Percentiles rank a stretch among this genome's conserved stretches.
Conservation (phyloP, 176 grass and related monocot species). For the Oryza meyeriana region DNA sequence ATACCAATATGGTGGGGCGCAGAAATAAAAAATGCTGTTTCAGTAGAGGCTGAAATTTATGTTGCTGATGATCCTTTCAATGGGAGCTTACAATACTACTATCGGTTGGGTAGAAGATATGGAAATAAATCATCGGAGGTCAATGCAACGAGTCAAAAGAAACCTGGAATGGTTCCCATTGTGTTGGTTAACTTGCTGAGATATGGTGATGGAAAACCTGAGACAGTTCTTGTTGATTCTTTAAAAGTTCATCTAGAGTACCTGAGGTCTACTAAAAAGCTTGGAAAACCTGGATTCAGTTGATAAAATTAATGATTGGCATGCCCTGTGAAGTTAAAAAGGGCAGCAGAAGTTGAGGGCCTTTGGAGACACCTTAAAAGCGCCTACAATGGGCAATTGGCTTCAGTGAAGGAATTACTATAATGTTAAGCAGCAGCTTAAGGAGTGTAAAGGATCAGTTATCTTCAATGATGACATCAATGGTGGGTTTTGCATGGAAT, state of each 20-base stretch:
- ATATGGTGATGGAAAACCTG: conserved; percentile 76
- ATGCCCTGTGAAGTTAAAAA: conserved; percentile 76
- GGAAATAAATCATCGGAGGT: conserved; percentile 57
- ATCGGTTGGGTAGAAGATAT: conserved; percentile 82
- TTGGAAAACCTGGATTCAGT: conserved; percentile 82
- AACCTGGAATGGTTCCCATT: conserved; percentile 67
- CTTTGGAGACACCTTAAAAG: conserved; percentile 90
- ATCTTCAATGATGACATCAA: conserved; percentile 55
- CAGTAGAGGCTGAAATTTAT: conserved; percentile 92
- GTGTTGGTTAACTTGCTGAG: conserved; percentile 93
- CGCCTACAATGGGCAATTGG: conserved; percentile 80
- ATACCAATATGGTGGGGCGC: conserved; percentile 99
- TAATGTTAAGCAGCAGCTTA: conserved; percentile 60
- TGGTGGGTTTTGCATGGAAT: conserved; percentile 74
- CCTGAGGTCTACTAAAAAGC: conserved; percentile 65
- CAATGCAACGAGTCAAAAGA: conserved; percentile 65
- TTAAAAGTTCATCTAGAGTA: conserved; percentile 82
- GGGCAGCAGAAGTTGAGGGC: conserved; percentile 75
- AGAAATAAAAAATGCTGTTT: conserved; percentile 74
- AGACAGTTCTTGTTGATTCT: conserved; percentile 82
- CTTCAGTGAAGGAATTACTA: conserved; percentile 89
- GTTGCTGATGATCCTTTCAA: conserved; percentile 89
- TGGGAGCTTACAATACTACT: conserved; percentile 80
- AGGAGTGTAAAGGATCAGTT: conserved; percentile 72
- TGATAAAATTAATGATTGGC: conserved; percentile 99